Conservation (phyloP, 257 asterid species). For the Cruciata laevipes region DNA sequence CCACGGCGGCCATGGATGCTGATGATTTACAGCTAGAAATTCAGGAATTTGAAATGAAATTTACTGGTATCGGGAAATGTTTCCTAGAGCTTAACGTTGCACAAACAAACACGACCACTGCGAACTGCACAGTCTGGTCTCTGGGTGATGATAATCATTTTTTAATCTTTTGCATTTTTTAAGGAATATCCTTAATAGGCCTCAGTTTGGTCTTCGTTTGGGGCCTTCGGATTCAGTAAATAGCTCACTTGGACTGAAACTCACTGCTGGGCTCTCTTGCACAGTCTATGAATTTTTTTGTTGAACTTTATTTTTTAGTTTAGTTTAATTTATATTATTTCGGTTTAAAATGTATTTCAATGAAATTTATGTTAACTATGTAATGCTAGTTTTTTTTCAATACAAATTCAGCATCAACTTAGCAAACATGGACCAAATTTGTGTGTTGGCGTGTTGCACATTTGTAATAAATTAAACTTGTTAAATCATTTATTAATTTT, state of each 20-base stretch:
- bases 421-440: too few species aligned
- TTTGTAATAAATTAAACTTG: too few species aligned
- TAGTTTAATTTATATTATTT: too few species aligned
- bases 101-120: neutral
- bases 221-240: neutral
- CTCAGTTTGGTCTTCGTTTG: neutral
- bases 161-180: neutral
- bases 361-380: too few species aligned
- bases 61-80: neutral
- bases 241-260: neutral
- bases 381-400: too few species aligned
- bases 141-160: neutral
- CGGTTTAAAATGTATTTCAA: too few species aligned
- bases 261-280: neutral
- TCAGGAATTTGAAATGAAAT: neutral
- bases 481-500: too few species aligned
- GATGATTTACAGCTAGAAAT: neutral
- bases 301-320: too few species aligned
- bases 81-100: neutral
- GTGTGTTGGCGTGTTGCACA: too few species aligned
- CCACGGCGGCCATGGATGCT: conserved; percentile 44
- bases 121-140: neutral
- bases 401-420: too few species aligned
- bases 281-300: too few species aligned
- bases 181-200: neutral